phyloP scores from a whole-genome alignment of 192 early-diverging fungal genomes.

The Backusella psychrophila region DNA sequence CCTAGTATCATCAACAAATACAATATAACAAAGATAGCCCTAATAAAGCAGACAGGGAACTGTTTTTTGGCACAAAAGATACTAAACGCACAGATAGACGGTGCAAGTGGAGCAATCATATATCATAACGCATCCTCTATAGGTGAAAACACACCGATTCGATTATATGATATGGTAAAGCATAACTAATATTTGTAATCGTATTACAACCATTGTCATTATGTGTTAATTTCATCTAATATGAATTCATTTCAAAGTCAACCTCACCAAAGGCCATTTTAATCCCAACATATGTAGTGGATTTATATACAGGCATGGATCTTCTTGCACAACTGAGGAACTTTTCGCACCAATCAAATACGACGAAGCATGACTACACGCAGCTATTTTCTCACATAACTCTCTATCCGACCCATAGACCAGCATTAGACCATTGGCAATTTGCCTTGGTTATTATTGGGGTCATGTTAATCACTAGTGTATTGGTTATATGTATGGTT shows the following conservation, averaged over 20 bases:
- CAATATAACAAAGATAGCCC: conserved; percentile 11
- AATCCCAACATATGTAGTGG: conserved; percentile 6
- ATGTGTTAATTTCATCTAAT: background rate
- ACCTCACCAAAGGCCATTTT: background rate
- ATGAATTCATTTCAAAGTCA: background rate
- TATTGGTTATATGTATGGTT: background rate
- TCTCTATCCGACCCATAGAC: background rate
- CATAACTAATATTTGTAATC: background rate
- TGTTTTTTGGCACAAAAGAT: conserved; percentile 20
- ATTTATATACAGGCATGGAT: background rate
- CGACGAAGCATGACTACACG: background rate
- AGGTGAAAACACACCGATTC: background rate
- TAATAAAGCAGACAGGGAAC: conserved; percentile 7
- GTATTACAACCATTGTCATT: background rate
- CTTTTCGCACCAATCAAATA: background rate
- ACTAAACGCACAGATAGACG: conserved; percentile 16
- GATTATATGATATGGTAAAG: background rate
- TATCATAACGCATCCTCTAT: conserved; percentile 14
- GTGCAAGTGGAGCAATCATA: conserved; percentile 20
- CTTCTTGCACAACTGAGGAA: background rate
- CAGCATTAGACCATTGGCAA: conserved; percentile 15
- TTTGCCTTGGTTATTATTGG: conserved; percentile 19
- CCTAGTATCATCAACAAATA: background rate
- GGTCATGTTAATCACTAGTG: background rate
- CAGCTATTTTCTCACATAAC: background rate